Evolutionary conservation across 352 stramenopile species (phyloP).

Genomic region (Paralagenidium karlingii): DNA sequence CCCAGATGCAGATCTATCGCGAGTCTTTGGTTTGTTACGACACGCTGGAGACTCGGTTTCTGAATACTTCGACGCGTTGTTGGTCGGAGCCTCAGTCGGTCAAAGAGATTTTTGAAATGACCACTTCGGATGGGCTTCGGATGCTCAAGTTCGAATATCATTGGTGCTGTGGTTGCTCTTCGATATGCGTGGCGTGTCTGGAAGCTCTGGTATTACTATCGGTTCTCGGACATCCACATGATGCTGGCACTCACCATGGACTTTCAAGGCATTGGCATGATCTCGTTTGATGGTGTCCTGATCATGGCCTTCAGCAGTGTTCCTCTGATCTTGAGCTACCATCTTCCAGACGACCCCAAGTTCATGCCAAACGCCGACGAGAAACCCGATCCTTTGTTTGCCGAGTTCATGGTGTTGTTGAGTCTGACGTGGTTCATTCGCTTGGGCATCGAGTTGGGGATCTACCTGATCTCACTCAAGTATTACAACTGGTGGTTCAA

Average conservation of each 20-base stretch:
- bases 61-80: conserved; percentile 18
- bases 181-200: conserved; percentile 12
- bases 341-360: conserved; percentile 12
- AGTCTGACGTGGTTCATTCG: conserved; percentile 17
- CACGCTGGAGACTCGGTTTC: conserved; percentile 19
- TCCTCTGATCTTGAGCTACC: conserved; percentile 16
- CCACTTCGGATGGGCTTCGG: conserved; percentile 11
- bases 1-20: too few relatives aligned
- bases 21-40: conserved; percentile 15
- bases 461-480: conserved; percentile 8
- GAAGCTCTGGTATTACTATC: conserved; percentile 7
- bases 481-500: conserved; percentile 11
- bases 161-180: conserved; percentile 12
- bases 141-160: conserved; percentile 18
- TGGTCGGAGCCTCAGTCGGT: conserved; percentile 25
- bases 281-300: conserved; percentile 14
- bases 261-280: conserved; percentile 18
- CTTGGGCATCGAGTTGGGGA: conserved; percentile 13
- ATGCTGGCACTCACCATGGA: conserved; percentile 20
- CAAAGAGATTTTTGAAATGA: too few relatives aligned
- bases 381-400: conserved; percentile 4
- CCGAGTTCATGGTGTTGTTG: conserved; percentile 13
- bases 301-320: conserved; percentile 15
- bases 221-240: conserved; percentile 13
- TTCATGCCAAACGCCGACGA: conserved; percentile 11